Base-by-base conservation (phyloP, 306 rosid genomes). In the Gastrolobium bilobum region DNA sequence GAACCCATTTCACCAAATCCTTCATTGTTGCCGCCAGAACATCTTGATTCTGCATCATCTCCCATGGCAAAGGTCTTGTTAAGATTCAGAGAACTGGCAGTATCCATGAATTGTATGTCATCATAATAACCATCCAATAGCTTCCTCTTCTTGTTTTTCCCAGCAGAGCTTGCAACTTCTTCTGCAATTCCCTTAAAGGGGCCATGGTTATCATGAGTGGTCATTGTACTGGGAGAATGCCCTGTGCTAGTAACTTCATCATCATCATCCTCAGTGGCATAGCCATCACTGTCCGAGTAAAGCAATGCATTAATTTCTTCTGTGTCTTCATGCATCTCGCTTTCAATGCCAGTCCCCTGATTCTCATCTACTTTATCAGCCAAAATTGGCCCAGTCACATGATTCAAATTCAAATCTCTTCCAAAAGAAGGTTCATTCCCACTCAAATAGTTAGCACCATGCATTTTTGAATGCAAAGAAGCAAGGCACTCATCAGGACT, bases 181-280 rank as follows among this genome's bases (percentile, higher is more conserved):
- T 89, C 90, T 1, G 71, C 30, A 4, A 66, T 50, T 75, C 29
- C 83, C 39, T 56, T 64, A 5, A 76, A 48, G 64, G 60, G 35
- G 42, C 72, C 69, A 7, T 33, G 82, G 82, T 75, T 71, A 50
- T 88, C 89, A 20, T 75, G 84, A 8, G 82, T 73, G 58, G 90
- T 84, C 94, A 86, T 85, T 77, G 91, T 79, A 63, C 95, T 87
- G 0, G 97, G 96, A 4, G 97, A 94, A 80, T 90, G 98, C 20
- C 97, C 96, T 2, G 98, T 94, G 90, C 98, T 94, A 4, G 97
- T 86, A 65, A 94, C 96, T 86, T 94, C 97, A 58, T 91, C 94
- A 2, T 91, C 97, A 54, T 90, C 97, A 4, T 86, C 94, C 69
- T 87, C 90, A 0, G 82, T 48, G 4, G 77, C 83, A 66, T 80